phyloP scores from a whole-genome alignment of 306 rosid species.

The Castanea crenata region DNA sequence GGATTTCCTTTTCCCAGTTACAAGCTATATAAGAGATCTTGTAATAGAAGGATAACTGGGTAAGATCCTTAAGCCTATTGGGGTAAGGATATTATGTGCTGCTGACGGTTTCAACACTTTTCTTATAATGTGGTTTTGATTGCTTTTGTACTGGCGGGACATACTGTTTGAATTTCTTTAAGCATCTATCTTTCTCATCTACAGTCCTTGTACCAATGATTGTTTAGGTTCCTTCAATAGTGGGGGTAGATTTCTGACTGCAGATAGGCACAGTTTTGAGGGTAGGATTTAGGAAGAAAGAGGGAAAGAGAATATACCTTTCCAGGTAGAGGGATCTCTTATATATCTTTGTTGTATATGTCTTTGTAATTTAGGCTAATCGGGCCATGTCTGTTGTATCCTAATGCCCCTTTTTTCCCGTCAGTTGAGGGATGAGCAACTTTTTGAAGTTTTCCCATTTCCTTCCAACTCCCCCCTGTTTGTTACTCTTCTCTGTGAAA shows the following conservation, averaged over 20 bases:
- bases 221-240: conserved; percentile 39
- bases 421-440: conserved; percentile 27
- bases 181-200: conserved; percentile 36
- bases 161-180: conserved; percentile 27
- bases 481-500: conserved; percentile 6
- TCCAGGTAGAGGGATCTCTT: conserved; percentile 32
- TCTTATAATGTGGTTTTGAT: conserved; percentile 60
- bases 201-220: conserved; percentile 39
- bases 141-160: conserved; percentile 44
- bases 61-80: conserved; percentile 40
- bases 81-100: conserved; percentile 55
- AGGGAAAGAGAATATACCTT: conserved; percentile 17
- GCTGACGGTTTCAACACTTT: conserved; percentile 41
- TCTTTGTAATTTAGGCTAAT: conserved; percentile 45
- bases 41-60: conserved; percentile 25
- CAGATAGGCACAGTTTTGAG: conserved; percentile 35
- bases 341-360: conserved; percentile 41
- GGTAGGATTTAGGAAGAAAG: conserved; percentile 24
- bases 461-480: not conserved
- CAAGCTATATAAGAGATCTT: conserved; percentile 54
- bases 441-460: conserved; percentile 6
- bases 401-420: conserved; percentile 25
- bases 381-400: conserved; percentile 50
- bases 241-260: conserved; percentile 37
- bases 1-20: conserved; percentile 94